Conservation (phyloP, 805 yeast species). For the Candida cerambycidarum region DNA sequence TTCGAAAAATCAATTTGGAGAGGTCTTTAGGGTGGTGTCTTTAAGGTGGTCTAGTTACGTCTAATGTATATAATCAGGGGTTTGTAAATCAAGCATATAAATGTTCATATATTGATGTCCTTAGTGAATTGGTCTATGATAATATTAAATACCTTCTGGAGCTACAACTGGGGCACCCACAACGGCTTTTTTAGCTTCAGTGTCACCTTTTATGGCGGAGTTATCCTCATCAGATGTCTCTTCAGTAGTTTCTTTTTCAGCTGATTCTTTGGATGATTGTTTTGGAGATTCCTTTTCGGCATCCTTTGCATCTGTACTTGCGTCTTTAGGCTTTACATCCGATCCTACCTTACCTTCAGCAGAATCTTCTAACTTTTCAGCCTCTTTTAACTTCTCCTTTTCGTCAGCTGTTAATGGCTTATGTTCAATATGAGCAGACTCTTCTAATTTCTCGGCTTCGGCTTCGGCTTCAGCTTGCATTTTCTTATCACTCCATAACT, state of each 20-base stretch:
- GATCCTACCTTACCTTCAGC: constrained; percentile 2
- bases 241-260: constrained; percentile 2
- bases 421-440: constrained; percentile 2
- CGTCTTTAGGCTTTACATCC: no score
- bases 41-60: no score
- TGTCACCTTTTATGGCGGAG: constrained; percentile 2
- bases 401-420: neutral
- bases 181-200: neutral
- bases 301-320: constrained; percentile 1
- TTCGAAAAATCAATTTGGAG: constrained; percentile 74
- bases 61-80: neutral
- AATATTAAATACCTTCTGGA: neutral
- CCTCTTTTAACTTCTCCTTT: neutral
- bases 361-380: constrained; percentile 5
- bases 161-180: neutral
- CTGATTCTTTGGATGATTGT: no score
- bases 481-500: constrained; percentile 6
- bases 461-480: constrained; percentile 4
- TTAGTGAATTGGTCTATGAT: no score
- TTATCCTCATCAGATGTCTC: constrained; percentile 7
- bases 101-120: no score
- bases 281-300: constrained; percentile 4
- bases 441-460: constrained; percentile 9
- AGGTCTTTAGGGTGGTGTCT: constrained; percentile 44
- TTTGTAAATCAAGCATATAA: no score